Conservation (phyloP, 1,284 basidiomycete genomes). For the Boletus sp. region DNA sequence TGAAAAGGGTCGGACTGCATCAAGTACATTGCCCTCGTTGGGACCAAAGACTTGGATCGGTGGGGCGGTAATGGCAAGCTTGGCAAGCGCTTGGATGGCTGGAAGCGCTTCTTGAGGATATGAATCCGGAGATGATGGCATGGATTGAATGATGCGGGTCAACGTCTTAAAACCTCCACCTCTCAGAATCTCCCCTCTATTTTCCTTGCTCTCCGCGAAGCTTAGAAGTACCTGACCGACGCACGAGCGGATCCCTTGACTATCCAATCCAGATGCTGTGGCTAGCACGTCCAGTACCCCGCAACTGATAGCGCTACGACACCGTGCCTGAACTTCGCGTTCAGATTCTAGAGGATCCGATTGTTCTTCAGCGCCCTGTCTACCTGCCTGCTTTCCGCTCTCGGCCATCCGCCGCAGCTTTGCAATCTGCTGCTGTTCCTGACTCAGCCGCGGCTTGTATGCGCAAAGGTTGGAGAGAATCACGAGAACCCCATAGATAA, state of each 20-base stretch:
- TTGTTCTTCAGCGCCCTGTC: constrained; percentile 19
- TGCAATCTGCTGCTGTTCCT: constrained; percentile 78
- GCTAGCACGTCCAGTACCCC: constrained; percentile 66
- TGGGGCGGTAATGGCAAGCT: constrained; percentile 87
- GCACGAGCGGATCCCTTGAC: constrained; percentile 47
- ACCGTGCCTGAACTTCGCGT: constrained; percentile 56
- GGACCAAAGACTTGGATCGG: constrained; percentile 89
- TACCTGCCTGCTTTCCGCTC: constrained; percentile 32
- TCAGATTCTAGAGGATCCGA: constrained; percentile 53
- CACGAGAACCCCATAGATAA: constrained; percentile 73
- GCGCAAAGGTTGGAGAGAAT: constrained; percentile 72
- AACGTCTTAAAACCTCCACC: constrained; percentile 75
- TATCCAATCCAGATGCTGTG: constrained; percentile 53
- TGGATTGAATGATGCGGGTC: constrained; percentile 54
- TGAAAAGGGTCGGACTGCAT: constrained; percentile 76
- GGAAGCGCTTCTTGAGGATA: constrained; percentile 39
- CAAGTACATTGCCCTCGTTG: constrained; percentile 68
- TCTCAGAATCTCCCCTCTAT: constrained; percentile 78
- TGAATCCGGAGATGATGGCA: constrained; percentile 28
- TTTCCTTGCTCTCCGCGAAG: constrained; percentile 72
- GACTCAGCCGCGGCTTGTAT: constrained; percentile 65
- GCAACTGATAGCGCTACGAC: constrained; percentile 51
- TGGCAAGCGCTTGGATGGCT: constrained; percentile 86
- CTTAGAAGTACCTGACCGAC: constrained; percentile 61
- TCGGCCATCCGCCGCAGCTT: constrained; percentile 74